Evolutionary conservation across 208 protist genomes (phyloP), one percentile per base, ranked within the genome.

Genomic region (Porcisia deanei): DNA sequence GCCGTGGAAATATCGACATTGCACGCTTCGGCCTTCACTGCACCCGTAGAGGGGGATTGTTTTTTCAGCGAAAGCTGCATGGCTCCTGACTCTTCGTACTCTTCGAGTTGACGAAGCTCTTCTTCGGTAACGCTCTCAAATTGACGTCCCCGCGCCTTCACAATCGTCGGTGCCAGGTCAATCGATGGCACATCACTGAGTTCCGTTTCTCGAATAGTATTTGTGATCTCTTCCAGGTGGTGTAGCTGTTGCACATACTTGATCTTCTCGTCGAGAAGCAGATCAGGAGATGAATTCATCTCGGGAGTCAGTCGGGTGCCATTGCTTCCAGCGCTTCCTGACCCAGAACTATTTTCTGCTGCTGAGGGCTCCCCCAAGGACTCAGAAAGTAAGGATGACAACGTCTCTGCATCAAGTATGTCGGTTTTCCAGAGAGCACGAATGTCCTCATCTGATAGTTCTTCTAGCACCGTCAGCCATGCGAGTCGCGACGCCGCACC

Each of bases 91-190:
- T 96, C 91, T 52, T 92, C 91, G 73, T 92, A 92, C 8, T 71
- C 45, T 54, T 96, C 89, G 9, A 96, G 83, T 22, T 74, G 55
- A 39, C 79, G 81, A 20, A 96, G 76, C 55, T 96, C 91, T n/a
- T 71, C 73, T 25, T 82, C 83, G 1, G 89, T 85, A 59, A 94
- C 84, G 20, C 88, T 77, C 30, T 83, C 87, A 66, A 84, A 94
- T 55, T 83, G 79, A 14, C 84, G 83, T 39, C 73, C 57, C 57
- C 88, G 71, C 39, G 85, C 82, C 57, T 93, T 94, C 37, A 84
- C 79, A 57, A 94, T 54, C 14, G 82, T 81, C 34, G 84, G 86
- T 14, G 88, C 89, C 47, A 96, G 53, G 55, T 96, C 92, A 43
- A 89, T 81, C 3, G 82, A 82, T 1, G 88, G 90, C 25, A 83